Evolutionary conservation across 495 filamentous ascomycete species (phyloP).

Genomic region (Echria macrotheca): DNA sequence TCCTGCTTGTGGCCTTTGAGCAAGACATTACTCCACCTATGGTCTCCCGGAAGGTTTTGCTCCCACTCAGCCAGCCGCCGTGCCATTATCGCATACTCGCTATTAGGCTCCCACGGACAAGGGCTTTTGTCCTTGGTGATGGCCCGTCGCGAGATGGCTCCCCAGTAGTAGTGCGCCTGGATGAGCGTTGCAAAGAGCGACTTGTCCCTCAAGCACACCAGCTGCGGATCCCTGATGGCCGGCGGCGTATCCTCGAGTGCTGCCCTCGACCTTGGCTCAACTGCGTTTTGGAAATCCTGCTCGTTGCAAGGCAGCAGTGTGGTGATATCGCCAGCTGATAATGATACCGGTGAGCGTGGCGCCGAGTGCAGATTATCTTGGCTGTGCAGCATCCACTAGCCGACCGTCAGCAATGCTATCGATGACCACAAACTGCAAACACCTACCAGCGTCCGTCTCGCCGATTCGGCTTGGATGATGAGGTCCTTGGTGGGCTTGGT

Average conservation of each 20-base stretch:
- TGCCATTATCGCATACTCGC: slow-evolving; percentile 38
- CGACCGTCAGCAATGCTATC: neutral
- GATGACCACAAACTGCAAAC: neutral
- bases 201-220: slow-evolving; percentile 33
- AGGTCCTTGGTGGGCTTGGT: slow-evolving; percentile 32
- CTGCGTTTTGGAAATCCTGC: slow-evolving; percentile 38
- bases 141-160: slow-evolving; percentile 40
- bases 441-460: slow-evolving; percentile 43
- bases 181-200: slow-evolving; percentile 47
- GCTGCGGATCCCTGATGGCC: slow-evolving; percentile 37
- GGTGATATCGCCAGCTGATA: slow-evolving; percentile 46
- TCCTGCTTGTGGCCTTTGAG: slow-evolving; percentile 40
- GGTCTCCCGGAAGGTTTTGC: slow-evolving; percentile 35
- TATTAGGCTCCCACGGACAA: slow-evolving; percentile 36
- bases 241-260: slow-evolving; percentile 46
- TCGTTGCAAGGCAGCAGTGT: slow-evolving; percentile 46
- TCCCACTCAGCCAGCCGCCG: slow-evolving; percentile 38
- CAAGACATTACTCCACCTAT: slow-evolving; percentile 38
- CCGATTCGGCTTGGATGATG: slow-evolving; percentile 40
- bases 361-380: slow-evolving; percentile 49
- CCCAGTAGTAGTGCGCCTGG: slow-evolving; percentile 46
- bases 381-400: slow-evolving; percentile 47
- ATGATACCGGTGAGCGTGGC: slow-evolving; percentile 38
- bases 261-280: slow-evolving; percentile 40
- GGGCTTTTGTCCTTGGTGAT: slow-evolving; percentile 31